These are phyloP conservation scores for Nigrospora osmanthi DNA, from an alignment of 2,329 filamentous ascomycete genomes.

Conservation along the genomic window DNA sequence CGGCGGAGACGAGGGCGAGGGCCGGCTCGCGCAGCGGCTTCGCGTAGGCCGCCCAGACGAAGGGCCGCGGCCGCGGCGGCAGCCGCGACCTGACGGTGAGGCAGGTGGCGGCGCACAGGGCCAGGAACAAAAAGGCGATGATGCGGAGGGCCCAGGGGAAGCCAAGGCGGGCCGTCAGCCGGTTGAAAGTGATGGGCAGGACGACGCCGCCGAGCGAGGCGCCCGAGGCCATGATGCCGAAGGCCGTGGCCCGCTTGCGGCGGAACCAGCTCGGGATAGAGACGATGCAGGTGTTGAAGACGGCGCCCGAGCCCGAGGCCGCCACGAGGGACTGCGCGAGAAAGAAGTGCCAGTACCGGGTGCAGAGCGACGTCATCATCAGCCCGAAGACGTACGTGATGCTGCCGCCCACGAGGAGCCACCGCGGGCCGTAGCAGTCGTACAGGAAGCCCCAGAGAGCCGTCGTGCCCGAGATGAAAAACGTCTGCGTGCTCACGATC, in stretches of 20 bases:
- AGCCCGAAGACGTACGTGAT: slow-evolving; percentile 48
- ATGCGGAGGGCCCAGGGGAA: slow-evolving; percentile 31
- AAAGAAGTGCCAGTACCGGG: slow-evolving; percentile 31
- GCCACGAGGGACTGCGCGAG: slow-evolving; percentile 26
- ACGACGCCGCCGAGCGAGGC: slow-evolving; percentile 42
- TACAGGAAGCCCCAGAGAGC: slow-evolving; percentile 22
- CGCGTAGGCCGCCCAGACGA: slow-evolving; percentile 38
- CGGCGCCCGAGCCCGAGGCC: slow-evolving; percentile 23
- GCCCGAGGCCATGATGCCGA: slow-evolving; percentile 39
- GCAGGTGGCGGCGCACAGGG: slow-evolving; percentile 19
- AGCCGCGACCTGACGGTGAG: slow-evolving; percentile 26
- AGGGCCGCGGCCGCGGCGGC: slow-evolving; percentile 25
- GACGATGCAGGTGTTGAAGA: slow-evolving; percentile 25
- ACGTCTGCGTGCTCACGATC: slow-evolving; percentile 48
- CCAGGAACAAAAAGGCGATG: slow-evolving; percentile 27
- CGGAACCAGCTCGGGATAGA: slow-evolving; percentile 38
- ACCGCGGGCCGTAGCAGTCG: slow-evolving; percentile 52
- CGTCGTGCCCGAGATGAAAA: slow-evolving; percentile 25
- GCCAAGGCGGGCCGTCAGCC: slow-evolving; percentile 37
- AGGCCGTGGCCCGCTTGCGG: slow-evolving; percentile 34
- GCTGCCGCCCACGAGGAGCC: slow-evolving; percentile 42
- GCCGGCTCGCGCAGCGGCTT: slow-evolving; percentile 35
- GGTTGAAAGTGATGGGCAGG: slow-evolving; percentile 49
- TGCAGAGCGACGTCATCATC: slow-evolving; percentile 50
- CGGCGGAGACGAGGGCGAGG: slow-evolving; percentile 33